phyloP scores from a whole-genome alignment of 2,329 filamentous ascomycete genomes.

The Diaporthe sp. region DNA sequence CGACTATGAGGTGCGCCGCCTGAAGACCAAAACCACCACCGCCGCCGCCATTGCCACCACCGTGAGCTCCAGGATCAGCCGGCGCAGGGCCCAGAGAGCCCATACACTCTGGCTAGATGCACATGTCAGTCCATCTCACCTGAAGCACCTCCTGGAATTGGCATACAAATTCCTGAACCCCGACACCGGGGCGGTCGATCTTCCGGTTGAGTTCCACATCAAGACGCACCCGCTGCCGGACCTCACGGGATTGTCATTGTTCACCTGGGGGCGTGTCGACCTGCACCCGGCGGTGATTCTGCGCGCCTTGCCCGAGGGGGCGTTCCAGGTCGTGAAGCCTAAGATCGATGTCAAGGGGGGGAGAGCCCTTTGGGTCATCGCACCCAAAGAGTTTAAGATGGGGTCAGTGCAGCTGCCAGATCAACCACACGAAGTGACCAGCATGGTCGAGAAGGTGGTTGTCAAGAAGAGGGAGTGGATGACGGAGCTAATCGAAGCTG shows the following conservation, averaged over 20 bases:
- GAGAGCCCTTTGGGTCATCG: background rate
- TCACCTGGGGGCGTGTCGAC: background rate
- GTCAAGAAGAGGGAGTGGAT: background rate
- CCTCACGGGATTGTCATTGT: background rate
- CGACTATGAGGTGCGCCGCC: background rate
- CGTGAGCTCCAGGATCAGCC: fast-evolving
- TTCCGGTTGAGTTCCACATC: conserved; percentile 1
- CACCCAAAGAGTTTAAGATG: background rate
- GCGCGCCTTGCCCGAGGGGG: background rate
- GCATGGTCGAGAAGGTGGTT: background rate
- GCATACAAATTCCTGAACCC: background rate
- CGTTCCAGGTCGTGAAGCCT: background rate
- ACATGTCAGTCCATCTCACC: conserved; percentile 5
- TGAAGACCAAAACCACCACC: background rate
- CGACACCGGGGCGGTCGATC: fast-evolving
- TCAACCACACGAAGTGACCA: background rate
- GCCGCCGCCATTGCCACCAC: no score
- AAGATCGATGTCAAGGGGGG: background rate
- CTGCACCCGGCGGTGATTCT: conserved; percentile 11
- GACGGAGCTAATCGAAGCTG: background rate
- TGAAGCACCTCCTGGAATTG: background rate
- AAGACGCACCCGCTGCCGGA: background rate
- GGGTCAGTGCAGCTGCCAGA: background rate
- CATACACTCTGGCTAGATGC: background rate
- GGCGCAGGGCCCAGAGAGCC: background rate